A percentile compares a stretch with the other conserved stretches of the same genome.
phyloP scores from a whole-genome alignment of 371 early-diverging fungal species.

The Mucor indicus region DNA sequence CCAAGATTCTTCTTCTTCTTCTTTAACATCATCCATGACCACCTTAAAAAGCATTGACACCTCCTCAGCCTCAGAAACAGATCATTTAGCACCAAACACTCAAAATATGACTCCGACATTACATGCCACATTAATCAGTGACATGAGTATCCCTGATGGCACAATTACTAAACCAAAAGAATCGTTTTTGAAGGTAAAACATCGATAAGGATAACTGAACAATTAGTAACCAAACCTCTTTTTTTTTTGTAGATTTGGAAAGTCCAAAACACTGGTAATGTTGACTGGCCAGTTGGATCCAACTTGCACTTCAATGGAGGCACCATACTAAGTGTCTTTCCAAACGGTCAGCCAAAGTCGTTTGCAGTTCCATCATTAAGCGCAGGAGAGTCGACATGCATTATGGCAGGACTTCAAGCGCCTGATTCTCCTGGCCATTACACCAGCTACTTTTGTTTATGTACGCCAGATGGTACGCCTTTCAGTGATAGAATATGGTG shows the following conservation, averaged over 20 bases:
- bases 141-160: slow-evolving; percentile 68
- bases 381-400: slow-evolving; percentile 50
- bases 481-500: slow-evolving; percentile 74
- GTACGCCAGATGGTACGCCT: slow-evolving; percentile 51
- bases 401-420: slow-evolving; percentile 65
- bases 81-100: not conserved
- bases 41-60: too few relatives aligned
- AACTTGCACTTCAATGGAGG: slow-evolving; percentile 57
- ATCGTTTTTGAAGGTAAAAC: slow-evolving; percentile 24
- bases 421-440: slow-evolving; percentile 61
- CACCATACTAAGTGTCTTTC: slow-evolving; percentile 32
- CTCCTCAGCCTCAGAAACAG: not conserved
- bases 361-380: slow-evolving; percentile 47
- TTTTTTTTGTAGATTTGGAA: slow-evolving; percentile 62
- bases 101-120: not conserved
- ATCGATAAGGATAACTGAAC: not conserved
- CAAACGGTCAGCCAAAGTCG: slow-evolving; percentile 17
- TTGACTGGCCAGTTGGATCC: slow-evolving; percentile 63
- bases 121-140: slow-evolving; percentile 58
- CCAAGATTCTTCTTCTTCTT: too few relatives aligned
- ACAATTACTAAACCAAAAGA: slow-evolving; percentile 37
- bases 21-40: not conserved
- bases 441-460: slow-evolving; percentile 62
- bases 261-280: slow-evolving; percentile 59
- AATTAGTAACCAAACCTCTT: not conserved